Conservation (phyloP, 2,329 filamentous ascomycete species). For the Aspergillus sp. region DNA sequence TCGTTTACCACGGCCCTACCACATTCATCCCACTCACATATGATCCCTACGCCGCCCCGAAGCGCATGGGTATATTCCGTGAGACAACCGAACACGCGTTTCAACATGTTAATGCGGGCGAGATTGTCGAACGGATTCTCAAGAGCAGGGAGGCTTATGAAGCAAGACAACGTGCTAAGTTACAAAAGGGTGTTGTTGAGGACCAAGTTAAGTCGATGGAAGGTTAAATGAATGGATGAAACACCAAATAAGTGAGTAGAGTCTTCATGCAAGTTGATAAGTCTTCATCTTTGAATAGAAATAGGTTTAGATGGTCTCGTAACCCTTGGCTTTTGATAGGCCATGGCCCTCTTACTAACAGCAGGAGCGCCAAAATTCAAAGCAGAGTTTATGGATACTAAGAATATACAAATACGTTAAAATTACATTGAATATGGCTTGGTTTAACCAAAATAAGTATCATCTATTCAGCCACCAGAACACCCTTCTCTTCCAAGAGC, state of each 20-base stretch:
- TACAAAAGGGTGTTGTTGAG: constrained; percentile 79
- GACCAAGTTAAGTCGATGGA: constrained; percentile 63
- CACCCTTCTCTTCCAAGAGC: constrained; percentile 85
- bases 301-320: not conserved
- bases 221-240: constrained; percentile 25
- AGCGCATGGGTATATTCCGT: constrained; percentile 78
- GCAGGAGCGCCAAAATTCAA: not conserved
- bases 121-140: constrained; percentile 89
- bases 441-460: not conserved
- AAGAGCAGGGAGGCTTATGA: constrained; percentile 85
- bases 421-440: not conserved
- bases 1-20: constrained; percentile 95
- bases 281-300: not conserved
- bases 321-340: not conserved
- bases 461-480: constrained; percentile 65
- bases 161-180: constrained; percentile 85
- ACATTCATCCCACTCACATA: constrained; percentile 78
- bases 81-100: constrained; percentile 77
- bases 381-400: not conserved
- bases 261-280: not conserved
- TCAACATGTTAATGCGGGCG: constrained; percentile 82
- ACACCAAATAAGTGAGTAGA: not conserved
- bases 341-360: no score
- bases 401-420: constrained; percentile 3
- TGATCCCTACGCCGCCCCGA: constrained; percentile 78